phyloP scores from a whole-genome alignment of 352 stramenopile species.

The Phytophthora niederhauseri region DNA sequence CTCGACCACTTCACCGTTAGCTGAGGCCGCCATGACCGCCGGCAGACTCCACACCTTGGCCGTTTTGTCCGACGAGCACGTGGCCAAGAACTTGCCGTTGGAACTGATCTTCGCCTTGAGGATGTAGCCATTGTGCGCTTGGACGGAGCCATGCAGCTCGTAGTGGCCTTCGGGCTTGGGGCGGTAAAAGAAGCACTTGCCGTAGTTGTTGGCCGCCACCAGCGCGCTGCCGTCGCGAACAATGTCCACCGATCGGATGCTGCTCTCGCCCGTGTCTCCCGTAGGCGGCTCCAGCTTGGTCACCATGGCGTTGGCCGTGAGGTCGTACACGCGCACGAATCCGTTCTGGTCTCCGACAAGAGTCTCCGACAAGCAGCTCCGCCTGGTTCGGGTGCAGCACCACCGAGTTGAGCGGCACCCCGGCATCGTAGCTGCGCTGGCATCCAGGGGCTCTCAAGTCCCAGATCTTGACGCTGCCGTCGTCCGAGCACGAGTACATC shows the following conservation, averaged over 20 bases:
- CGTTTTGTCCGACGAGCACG: conserved; percentile 93
- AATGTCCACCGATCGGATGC: conserved; percentile 94
- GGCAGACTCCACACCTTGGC: conserved; percentile 91
- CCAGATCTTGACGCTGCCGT: conserved; percentile 96
- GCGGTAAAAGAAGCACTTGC: conserved; percentile 95
- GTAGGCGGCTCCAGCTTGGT: conserved; percentile 69
- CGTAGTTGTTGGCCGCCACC: conserved; percentile 95
- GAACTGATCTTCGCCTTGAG: conserved; percentile 92
- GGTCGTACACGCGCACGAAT: conserved; percentile 92
- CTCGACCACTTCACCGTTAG: conserved; percentile 22
- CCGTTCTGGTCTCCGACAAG: conserved; percentile 94
- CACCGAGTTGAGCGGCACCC: conserved; percentile 94
- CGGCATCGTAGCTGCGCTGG: conserved; percentile 90
- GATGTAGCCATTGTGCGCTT: conserved; percentile 93
- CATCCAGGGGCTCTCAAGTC: conserved; percentile 88
- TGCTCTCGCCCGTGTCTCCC: conserved; percentile 55
- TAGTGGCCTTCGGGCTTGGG: conserved; percentile 70
- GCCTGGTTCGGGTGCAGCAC: conserved; percentile 96
- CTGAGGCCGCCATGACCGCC: conserved; percentile 32
- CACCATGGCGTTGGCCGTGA: conserved; percentile 77
- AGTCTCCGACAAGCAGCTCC: conserved; percentile 85
- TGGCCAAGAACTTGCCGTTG: conserved; percentile 90
- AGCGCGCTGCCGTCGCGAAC: conserved; percentile 92
- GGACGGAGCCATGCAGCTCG: conserved; percentile 65
- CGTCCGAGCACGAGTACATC: conserved; percentile 98